Conservation (phyloP, 306 rosid genomes). For the Lablab purpureus region DNA sequence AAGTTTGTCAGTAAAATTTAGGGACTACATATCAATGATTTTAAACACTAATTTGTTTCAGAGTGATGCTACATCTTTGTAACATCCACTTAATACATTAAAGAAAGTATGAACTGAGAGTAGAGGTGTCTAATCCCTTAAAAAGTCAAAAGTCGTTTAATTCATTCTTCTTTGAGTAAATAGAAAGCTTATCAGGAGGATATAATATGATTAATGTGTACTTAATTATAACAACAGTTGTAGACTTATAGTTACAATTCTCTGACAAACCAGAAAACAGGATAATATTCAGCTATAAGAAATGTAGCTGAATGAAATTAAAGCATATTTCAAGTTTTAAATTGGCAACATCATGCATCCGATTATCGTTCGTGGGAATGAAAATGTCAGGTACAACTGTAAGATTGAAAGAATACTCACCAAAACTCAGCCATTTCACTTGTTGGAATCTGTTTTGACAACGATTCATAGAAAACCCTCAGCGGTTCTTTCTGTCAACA, state of each 20-base stretch:
- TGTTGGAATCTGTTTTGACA: conserved; percentile 85
- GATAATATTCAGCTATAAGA: too few species aligned
- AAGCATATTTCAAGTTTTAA: background rate
- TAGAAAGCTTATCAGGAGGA: background rate
- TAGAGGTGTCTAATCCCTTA: background rate
- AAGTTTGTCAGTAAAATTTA: background rate
- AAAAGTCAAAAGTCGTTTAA: background rate
- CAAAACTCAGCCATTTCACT: conserved; percentile 97
- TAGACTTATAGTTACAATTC: background rate
- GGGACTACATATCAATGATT: background rate
- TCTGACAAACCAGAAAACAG: background rate
- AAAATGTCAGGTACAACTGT: background rate
- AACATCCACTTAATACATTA: background rate
- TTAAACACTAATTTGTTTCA: conserved; percentile 5
- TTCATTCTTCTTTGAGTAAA: background rate
- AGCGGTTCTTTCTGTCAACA: conserved; percentile 90
- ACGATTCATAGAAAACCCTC: conserved; percentile 85
- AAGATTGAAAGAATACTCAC: conserved; percentile 50
- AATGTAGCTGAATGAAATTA: too few species aligned
- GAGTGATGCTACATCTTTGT: background rate
- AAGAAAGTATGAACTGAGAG: background rate
- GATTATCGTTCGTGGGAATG: background rate
- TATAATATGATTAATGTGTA: background rate
- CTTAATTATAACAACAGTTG: background rate
- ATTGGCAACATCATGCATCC: background rate